Base-by-base conservation (phyloP, 2,329 filamentous ascomycete genomes). In the Talaromyces islandicus region DNA sequence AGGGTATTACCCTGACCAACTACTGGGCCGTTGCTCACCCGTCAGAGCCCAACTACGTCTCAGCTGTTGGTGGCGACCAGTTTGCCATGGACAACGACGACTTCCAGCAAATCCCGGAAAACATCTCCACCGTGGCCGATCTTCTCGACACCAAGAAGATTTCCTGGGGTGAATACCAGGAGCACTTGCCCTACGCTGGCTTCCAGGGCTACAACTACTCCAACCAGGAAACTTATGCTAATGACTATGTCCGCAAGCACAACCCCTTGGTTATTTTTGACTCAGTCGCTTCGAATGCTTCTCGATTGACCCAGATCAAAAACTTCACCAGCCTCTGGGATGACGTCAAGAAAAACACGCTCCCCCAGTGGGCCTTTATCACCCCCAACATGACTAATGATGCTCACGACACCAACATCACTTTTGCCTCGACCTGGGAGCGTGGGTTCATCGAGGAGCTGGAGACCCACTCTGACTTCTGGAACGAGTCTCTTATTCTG, bases 171-270 rank as follows among this genome's bases (percentile, higher is more conserved):
- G 78, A 87, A 64, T 94, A 93, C 75, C 85, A 92, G 71, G 89
- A 94, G 71, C 86, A 91, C 68, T 81, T 89, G 82, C 90, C 90
- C 7, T 91, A 86, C 73, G 81, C 85, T 4, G 90, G 90, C 11
- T 93, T 85, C 72, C 81, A 90, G 72, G 89, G 89, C 50, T 73
- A 74, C 24, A 78, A 76, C 1, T 90, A 80, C 71, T 79, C 84
- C 59, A 91, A 91, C 73, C 85, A 85, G 64, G 63, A 84, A 65
- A 89, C 82, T 2, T 82, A 83, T 30, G 81, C 82, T 54, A 89
- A 92, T 68, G 85, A 88, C 76, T 94, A 94, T 70, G 89, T 93
- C 7, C 86, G 91, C 69, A 93, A 94, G 77, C 90, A 94, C 77
- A 91, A 92, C 63, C 74, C 74, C 78, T 83, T 54, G 75, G 77